Evolutionary conservation across 208 protist species (phyloP).

Genomic region (Trypanosoma scelopori): DNA sequence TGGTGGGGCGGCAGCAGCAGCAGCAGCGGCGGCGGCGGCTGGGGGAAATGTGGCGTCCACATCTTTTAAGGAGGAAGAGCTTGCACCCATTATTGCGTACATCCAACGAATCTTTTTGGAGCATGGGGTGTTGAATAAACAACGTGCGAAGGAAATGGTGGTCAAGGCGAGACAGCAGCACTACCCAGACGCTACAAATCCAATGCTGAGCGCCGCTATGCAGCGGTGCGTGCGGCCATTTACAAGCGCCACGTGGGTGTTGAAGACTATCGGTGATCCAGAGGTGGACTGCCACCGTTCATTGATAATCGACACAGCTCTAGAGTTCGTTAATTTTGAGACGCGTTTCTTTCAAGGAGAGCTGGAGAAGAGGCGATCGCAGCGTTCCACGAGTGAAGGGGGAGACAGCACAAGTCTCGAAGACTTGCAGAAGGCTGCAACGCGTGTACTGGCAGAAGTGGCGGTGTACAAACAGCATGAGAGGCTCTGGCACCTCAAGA

Average conservation of each 20-base stretch:
- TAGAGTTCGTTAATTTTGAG: conserved; percentile 72
- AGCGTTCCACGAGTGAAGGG: conserved; percentile 2
- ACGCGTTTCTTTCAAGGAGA: conserved; percentile 34
- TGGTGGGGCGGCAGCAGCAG: neutral
- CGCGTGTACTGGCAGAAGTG: conserved; percentile 71
- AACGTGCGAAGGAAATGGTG: conserved; percentile 79
- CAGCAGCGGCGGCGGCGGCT: conserved; percentile 10
- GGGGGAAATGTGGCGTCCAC: conserved; percentile 1
- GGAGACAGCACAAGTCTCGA: conserved; percentile 13
- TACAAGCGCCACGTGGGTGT: conserved; percentile 78
- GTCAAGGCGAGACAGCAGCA: conserved; percentile 53
- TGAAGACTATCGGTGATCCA: conserved; percentile 62
- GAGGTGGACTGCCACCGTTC: conserved; percentile 72
- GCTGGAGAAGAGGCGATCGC: conserved; percentile 29
- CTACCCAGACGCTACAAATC: conserved; percentile 70
- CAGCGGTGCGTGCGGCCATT: conserved; percentile 74
- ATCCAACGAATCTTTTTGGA: conserved; percentile 76
- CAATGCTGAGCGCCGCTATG: conserved; percentile 73
- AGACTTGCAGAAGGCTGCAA: conserved; percentile 28
- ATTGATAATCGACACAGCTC: conserved; percentile 52
- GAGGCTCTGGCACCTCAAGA: conserved; percentile 80
- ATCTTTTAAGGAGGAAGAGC: conserved; percentile 41
- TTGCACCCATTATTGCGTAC: conserved; percentile 57
- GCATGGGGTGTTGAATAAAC: conserved; percentile 83
- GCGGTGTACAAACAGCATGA: conserved; percentile 62